Percentiles rank a stretch among this genome's conserved stretches.
phyloP scores from a whole-genome alignment of 768 basidiomycete genomes.

The Suillus spraguei region DNA sequence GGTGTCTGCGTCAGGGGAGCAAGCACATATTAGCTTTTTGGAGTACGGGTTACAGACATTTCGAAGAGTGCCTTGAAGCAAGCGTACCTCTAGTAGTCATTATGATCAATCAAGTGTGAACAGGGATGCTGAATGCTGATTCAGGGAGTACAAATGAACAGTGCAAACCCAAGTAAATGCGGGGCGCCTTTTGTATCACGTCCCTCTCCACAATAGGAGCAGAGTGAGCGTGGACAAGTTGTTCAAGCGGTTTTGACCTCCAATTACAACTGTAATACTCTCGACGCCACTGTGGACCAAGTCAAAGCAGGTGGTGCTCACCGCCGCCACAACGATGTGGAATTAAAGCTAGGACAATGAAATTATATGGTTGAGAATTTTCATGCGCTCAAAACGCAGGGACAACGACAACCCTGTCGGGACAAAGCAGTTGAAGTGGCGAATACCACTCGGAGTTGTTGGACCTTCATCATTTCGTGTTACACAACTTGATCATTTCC shows the following conservation, averaged over 20 bases:
- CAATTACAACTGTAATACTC: conserved; percentile 11
- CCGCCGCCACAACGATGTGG: conserved; percentile 21
- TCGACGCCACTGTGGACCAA: conserved; percentile 26
- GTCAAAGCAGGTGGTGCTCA: conserved; percentile 24
- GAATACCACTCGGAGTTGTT: not conserved
- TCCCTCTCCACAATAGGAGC: conserved; percentile 12
- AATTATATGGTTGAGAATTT: conserved; percentile 12
- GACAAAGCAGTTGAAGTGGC: conserved; percentile 25
- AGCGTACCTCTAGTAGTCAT: conserved; percentile 7
- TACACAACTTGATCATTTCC: conserved; percentile 6
- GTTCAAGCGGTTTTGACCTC: conserved; percentile 21
- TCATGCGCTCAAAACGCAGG: conserved; percentile 4
- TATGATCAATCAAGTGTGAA: conserved; percentile 10
- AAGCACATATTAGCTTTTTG: conserved; percentile 14
- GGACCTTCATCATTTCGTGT: conserved; percentile 4
- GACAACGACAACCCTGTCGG: conserved; percentile 13
- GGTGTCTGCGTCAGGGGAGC: conserved; percentile 15
- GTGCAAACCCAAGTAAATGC: not conserved
- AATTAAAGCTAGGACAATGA: conserved; percentile 8
- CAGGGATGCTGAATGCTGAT: not conserved
- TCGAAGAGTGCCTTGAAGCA: not conserved
- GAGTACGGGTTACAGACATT: conserved; percentile 14
- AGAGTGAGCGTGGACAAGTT: conserved; percentile 12
- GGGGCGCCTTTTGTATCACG: conserved; percentile 22
- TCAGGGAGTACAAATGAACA: conserved; percentile 5